phyloP scores from a whole-genome alignment of 2,329 filamentous ascomycete genomes.

The Akanthomyces uredinophilus region DNA sequence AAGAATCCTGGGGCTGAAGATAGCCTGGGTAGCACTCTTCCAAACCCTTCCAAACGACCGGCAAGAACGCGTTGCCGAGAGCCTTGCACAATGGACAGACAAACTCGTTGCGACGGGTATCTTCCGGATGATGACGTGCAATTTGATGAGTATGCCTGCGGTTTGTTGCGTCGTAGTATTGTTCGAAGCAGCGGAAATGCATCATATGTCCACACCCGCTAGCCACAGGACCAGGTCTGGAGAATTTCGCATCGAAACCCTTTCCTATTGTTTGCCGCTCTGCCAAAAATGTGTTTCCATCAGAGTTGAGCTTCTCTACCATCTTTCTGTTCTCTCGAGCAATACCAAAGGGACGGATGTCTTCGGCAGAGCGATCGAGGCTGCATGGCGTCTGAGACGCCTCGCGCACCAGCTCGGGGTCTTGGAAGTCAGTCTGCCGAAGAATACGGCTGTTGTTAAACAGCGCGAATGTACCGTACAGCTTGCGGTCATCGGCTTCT shows the following conservation, averaged over 20 bases:
- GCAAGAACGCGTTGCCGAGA: constrained; percentile 88
- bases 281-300: constrained; percentile 64
- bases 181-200: constrained; percentile 94
- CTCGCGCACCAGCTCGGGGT: constrained; percentile 80
- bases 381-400: constrained; percentile 71
- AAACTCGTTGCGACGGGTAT: constrained; percentile 75
- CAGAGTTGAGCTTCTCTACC: constrained; percentile 69
- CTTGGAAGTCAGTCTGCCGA: constrained; percentile 77
- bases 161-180: constrained; percentile 78
- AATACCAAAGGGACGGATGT: constrained; percentile 82
- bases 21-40: constrained; percentile 76
- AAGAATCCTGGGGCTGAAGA: constrained; percentile 55
- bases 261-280: constrained; percentile 83
- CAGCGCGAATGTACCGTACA: constrained; percentile 92
- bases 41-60: constrained; percentile 91
- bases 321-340: constrained; percentile 77
- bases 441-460: constrained; percentile 82
- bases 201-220: constrained; percentile 96
- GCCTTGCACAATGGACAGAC: constrained; percentile 97
- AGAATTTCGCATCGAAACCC: constrained; percentile 70
- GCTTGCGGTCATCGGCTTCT: constrained; percentile 79
- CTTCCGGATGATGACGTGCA: constrained; percentile 87
- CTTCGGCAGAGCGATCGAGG: constrained; percentile 79
- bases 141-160: constrained; percentile 88
- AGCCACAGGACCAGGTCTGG: constrained; percentile 71